These are phyloP conservation scores for Paxillus rubicundulus DNA, from an alignment of 768 basidiomycete genomes.

Conservation along the genomic window DNA sequence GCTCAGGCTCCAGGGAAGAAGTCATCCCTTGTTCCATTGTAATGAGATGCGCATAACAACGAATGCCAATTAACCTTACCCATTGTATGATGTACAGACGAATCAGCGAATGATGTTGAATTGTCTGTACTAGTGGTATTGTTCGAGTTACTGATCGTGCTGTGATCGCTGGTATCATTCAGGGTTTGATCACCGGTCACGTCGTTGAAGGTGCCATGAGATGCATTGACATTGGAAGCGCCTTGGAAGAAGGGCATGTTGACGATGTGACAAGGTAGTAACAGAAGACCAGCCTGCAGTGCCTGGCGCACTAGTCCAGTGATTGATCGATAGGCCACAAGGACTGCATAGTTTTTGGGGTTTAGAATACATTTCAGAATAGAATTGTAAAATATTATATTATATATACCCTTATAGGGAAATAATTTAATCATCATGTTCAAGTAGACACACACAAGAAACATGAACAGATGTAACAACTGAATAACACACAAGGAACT, in stretches of 20 bases:
- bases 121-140: constrained; percentile 17
- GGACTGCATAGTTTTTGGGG: no score
- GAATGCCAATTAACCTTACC: constrained; percentile 6
- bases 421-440: no score
- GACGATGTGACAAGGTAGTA: not conserved
- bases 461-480: no score
- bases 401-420: no score
- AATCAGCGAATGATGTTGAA: constrained; percentile 15
- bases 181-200: constrained; percentile 18
- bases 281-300: no score
- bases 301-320: no score
- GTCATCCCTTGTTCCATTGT: not conserved
- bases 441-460: no score
- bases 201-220: constrained; percentile 20
- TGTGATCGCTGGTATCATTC: constrained; percentile 20
- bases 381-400: no score
- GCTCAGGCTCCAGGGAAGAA: not conserved
- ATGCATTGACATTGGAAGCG: constrained; percentile 13
- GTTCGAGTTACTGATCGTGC: constrained; percentile 11
- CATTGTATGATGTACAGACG: constrained; percentile 25
- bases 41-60: not conserved
- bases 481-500: no score
- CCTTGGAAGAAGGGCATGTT: constrained; percentile 27
- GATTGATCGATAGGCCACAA: no score
- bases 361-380: no score